Conservation (phyloP, 345 rosid species). For the Eucalyptus globulus region DNA sequence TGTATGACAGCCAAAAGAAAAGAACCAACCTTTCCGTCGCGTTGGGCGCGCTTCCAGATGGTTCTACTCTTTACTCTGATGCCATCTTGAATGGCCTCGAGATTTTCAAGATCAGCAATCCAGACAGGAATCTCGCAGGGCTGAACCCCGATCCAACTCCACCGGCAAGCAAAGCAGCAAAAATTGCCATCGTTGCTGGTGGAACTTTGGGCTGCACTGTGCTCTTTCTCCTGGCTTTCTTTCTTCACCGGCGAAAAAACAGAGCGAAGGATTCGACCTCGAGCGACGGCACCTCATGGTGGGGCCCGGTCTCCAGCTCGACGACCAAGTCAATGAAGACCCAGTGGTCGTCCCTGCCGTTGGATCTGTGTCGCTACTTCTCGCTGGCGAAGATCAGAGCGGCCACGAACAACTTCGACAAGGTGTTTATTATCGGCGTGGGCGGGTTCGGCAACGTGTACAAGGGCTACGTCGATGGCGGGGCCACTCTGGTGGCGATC, state of each 20-base stretch:
- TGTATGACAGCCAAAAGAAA: neutral
- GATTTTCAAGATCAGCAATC: too few relatives aligned
- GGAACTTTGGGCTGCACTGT: neutral
- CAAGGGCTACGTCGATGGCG: too few relatives aligned
- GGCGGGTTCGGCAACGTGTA: too few relatives aligned
- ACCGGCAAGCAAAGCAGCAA: neutral
- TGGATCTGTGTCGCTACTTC: too few relatives aligned
- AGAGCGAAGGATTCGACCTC: neutral
- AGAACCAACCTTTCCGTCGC: slow-evolving; percentile 4
- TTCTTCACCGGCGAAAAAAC: neutral
- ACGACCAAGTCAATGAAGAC: too few relatives aligned
- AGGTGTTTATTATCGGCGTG: too few relatives aligned
- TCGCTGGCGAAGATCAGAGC: too few relatives aligned
- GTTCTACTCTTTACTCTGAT: neutral
- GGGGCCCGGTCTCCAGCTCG: rapidly evolving
- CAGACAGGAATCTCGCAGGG: too few relatives aligned
- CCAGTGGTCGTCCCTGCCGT: too few relatives aligned
- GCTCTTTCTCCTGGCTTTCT: neutral
- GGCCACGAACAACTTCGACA: too few relatives aligned
- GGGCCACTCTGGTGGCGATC: too few relatives aligned
- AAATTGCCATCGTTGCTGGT: neutral
- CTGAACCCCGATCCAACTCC: neutral
- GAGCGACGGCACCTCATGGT: neutral
- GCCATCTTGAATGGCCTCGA: too few relatives aligned
- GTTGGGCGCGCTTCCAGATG: neutral